Base-by-base conservation (phyloP, 441 rosid genomes). In the Pelargonium australe region DNA sequence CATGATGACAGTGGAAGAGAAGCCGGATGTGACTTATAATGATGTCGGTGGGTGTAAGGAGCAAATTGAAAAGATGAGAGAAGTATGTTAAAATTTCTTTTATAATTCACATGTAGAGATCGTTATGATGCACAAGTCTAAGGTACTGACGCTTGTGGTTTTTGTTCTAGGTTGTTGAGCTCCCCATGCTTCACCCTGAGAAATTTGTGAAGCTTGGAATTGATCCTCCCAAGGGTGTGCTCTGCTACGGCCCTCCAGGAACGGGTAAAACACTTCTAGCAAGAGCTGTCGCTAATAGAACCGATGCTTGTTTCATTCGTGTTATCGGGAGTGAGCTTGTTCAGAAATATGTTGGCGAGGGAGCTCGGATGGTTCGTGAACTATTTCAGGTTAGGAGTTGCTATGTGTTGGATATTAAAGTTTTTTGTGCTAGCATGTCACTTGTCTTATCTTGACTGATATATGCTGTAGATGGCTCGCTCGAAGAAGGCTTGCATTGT, bases 171-270 rank as follows among this genome's bases (percentile, higher is more conserved):
- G 99, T 94, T 65, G 98, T 94, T 76, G 98, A 94, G 77, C 83
- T 94, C 58, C 98, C 98, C 5, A 91, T 94, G 98, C 98, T 94
- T 86, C 98, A 94, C 60, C 98, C 98, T 10, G 98, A 94, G 86
- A 94, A 93, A 79, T 93, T 93, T 79, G 97, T 93, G 70, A 88
- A 94, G 82, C 97, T 94, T 66, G 99, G 99, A 73, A 92, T 95
- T 44, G 99, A 95, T 80, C 99, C 99, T 73, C 99, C 99, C 1
- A 92, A 95, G 82, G 99, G 99, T 67, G 98, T 95, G 75, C 92
- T 95, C 63, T 95, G 97, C 79, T 95, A 95, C 7, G 99, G 99
- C 41, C 99, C 99, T 63, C 99, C 97, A 61, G 99, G 99, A 73
- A 95, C 60, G 6, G 60, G 60, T 2, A 91, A 95, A 82, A 95